A percentile compares a stretch with the other conserved stretches of the same genome.
Evolutionary conservation across 1,284 basidiomycete genomes (phyloP).

Genomic region (Butyriboletus appendiculatus): DNA sequence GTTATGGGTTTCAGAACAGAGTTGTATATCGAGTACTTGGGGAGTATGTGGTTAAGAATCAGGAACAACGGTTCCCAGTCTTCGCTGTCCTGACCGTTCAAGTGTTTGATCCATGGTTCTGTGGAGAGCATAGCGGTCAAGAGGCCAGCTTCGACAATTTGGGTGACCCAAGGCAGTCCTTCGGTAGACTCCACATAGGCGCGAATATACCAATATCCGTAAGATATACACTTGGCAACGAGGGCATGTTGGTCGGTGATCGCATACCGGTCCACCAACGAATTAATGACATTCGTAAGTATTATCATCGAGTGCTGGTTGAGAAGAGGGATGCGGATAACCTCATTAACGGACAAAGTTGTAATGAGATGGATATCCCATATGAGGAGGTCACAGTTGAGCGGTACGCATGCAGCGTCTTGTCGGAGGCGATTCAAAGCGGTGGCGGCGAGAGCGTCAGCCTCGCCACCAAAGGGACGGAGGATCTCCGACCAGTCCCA

Average conservation of each 20-base stretch:
- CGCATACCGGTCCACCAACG: slow-evolving; percentile 13
- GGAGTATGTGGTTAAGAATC: slow-evolving; percentile 25
- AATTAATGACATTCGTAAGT: slow-evolving; percentile 19
- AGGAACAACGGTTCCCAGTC: slow-evolving; percentile 34
- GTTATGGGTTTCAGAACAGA: slow-evolving; percentile 19
- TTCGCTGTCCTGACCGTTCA: slow-evolving; percentile 21
- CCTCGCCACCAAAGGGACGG: slow-evolving; percentile 23
- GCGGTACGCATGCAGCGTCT: slow-evolving; percentile 21
- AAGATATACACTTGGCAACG: slow-evolving; percentile 31
- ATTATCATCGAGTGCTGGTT: slow-evolving; percentile 24
- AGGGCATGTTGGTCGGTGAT: slow-evolving; percentile 6
- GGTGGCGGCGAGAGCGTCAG: slow-evolving; percentile 22
- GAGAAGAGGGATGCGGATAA: slow-evolving; percentile 27
- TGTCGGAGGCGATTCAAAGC: slow-evolving; percentile 28
- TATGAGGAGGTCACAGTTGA: slow-evolving; percentile 30
- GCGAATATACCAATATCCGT: slow-evolving; percentile 34
- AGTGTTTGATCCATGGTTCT: slow-evolving; percentile 29
- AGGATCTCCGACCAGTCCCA: slow-evolving; percentile 33
- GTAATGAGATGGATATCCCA: slow-evolving; percentile 36
- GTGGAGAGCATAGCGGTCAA: slow-evolving; percentile 27
- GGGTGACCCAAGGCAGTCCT: slow-evolving; percentile 29
- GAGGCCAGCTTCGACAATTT: slow-evolving; percentile 28
- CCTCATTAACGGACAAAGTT: slow-evolving; percentile 28
- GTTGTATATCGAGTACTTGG: slow-evolving; percentile 30
- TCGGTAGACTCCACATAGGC: slow-evolving; percentile 29